These are phyloP conservation scores for Scheffersomyces insectosa DNA, from an alignment of 1,139 yeast species.

Conservation along the genomic window DNA sequence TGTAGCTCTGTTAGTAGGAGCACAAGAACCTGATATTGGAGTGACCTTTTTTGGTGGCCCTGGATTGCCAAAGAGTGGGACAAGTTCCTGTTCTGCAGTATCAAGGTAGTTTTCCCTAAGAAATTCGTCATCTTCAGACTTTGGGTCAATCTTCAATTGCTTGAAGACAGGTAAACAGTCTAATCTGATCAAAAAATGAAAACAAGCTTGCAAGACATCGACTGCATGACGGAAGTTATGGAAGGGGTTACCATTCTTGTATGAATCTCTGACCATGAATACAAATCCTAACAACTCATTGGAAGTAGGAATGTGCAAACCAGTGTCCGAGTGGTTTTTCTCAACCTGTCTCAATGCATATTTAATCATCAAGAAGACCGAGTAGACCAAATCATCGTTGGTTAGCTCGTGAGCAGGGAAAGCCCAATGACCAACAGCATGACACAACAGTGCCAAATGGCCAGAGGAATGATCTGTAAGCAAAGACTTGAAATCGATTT, in stretches of 20 bases:
- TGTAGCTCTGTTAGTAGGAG: neutral
- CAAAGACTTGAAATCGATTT: constrained; percentile 40
- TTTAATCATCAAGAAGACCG: constrained; percentile 57
- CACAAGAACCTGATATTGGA: constrained; percentile 45
- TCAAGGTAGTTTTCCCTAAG: constrained; percentile 5
- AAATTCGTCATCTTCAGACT: constrained; percentile 21
- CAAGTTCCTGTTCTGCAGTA: constrained; percentile 9
- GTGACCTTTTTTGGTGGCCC: constrained; percentile 8
- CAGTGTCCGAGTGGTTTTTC: constrained; percentile 3
- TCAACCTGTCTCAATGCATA: constrained; percentile 43
- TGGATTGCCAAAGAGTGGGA: constrained; percentile 7
- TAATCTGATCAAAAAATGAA: constrained; percentile 56
- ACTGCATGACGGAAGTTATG: constrained; percentile 96
- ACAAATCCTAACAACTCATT: constrained; percentile 58
- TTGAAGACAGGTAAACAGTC: constrained; percentile 45
- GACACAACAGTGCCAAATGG: constrained; percentile 26
- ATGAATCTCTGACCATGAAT: constrained; percentile 69
- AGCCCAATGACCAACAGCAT: constrained; percentile 50
- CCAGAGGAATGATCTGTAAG: constrained; percentile 24
- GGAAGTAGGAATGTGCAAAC: constrained; percentile 28
- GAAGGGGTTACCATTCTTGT: constrained; percentile 82
- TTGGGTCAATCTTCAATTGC: constrained; percentile 35
- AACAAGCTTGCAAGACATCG: constrained; percentile 91
- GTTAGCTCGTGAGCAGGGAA: constrained; percentile 70
- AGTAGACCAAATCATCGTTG: constrained; percentile 67